Evolutionary conservation across 768 basidiomycete species (phyloP).

Genomic region (Agaricus bisporus): DNA sequence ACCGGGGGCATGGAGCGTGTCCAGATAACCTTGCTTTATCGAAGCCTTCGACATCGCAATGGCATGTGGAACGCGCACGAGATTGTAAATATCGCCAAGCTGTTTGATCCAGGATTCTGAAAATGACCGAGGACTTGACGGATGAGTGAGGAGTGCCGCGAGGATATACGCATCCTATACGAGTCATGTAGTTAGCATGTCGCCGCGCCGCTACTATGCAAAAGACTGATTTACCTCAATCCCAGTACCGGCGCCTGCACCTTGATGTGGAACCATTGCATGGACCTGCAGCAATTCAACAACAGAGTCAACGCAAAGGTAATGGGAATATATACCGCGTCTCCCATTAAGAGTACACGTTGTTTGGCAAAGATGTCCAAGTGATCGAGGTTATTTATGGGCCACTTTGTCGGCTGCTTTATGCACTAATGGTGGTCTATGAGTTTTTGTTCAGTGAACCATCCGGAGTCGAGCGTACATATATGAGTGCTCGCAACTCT

Average conservation of each 20-base stretch:
- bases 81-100: slow-evolving; percentile 22
- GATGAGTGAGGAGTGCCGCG: slow-evolving; percentile 33
- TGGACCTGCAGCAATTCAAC: slow-evolving; percentile 24
- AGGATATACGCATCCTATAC: slow-evolving; percentile 37
- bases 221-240: slow-evolving; percentile 28
- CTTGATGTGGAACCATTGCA: slow-evolving; percentile 42
- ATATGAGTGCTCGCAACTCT: slow-evolving; percentile 12
- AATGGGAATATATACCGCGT: slow-evolving; percentile 14
- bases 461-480: slow-evolving; percentile 4
- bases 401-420: slow-evolving; percentile 16
- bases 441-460: not conserved
- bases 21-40: slow-evolving; percentile 11
- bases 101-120: slow-evolving; percentile 3
- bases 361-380: slow-evolving; percentile 14
- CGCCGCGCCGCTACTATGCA: not conserved
- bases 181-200: slow-evolving; percentile 9
- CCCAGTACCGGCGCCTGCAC: slow-evolving; percentile 43
- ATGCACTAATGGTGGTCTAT: slow-evolving; percentile 12
- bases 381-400: slow-evolving; percentile 15
- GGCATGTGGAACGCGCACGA: slow-evolving; percentile 19
- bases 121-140: slow-evolving; percentile 16
- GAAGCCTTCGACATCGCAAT: slow-evolving; percentile 16
- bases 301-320: not conserved
- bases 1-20: slow-evolving; percentile 15
- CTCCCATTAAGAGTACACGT: slow-evolving; percentile 18